Evolutionary conservation across 2,329 filamentous ascomycete genomes (phyloP).

Genomic region (Trichoderma asperellum): DNA sequence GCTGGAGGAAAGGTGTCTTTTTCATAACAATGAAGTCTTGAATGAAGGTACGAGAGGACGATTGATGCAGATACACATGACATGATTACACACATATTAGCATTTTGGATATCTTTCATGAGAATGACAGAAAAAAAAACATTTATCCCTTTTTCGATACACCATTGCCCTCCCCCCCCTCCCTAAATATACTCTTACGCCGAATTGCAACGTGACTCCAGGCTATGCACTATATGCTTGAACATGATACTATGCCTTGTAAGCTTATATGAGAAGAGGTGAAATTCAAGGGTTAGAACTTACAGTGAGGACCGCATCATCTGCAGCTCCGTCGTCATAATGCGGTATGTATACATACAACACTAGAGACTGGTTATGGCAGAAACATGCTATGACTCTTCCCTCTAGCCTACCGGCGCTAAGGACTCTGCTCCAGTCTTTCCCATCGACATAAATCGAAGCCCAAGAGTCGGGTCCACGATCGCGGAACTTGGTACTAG

Average conservation of each 20-base stretch:
- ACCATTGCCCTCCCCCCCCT: too few relatives aligned
- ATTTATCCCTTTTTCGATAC: slow-evolving; percentile 4
- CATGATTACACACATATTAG: slow-evolving; percentile 16
- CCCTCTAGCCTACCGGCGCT: slow-evolving; percentile 89
- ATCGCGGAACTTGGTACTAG: slow-evolving; percentile 76
- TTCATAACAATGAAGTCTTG: not conserved
- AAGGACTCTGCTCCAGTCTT: slow-evolving; percentile 92
- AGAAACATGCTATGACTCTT: slow-evolving; percentile 89
- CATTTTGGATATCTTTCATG: slow-evolving; percentile 26
- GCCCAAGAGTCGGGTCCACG: slow-evolving; percentile 84
- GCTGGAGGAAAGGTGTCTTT: not conserved
- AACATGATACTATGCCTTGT: slow-evolving; percentile 47
- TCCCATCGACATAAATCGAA: slow-evolving; percentile 86
- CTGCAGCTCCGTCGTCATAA: slow-evolving; percentile 66
- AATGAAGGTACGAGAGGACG: slow-evolving; percentile 19
- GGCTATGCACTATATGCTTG: slow-evolving; percentile 46
- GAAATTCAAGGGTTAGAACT: slow-evolving; percentile 36
- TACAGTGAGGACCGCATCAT: slow-evolving; percentile 78
- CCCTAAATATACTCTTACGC: not conserved
- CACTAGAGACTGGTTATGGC: slow-evolving; percentile 77
- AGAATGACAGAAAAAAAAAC: slow-evolving; percentile 7
- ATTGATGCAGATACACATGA: slow-evolving; percentile 24
- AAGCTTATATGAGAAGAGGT: slow-evolving; percentile 30
- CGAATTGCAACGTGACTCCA: not conserved
- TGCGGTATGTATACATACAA: slow-evolving; percentile 80